phyloP scores from a whole-genome alignment of 768 basidiomycete species.

The Auricularia auricula-judae region DNA sequence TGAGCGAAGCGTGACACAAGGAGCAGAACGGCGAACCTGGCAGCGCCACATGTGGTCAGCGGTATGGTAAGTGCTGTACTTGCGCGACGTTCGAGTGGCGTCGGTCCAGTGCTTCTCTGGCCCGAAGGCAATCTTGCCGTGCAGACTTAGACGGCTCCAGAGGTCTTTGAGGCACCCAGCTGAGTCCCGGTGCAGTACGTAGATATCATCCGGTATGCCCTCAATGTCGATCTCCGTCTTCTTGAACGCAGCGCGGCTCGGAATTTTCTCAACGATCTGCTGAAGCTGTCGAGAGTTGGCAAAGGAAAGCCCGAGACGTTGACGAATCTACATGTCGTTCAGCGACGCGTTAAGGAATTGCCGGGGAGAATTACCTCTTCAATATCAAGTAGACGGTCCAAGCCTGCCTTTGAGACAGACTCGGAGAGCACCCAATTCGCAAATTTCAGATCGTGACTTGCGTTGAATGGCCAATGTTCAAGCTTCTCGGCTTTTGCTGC shows the following conservation, averaged over 20 bases:
- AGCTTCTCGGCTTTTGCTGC: not conserved
- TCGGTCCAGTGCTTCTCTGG: not conserved
- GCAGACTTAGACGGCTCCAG: not conserved
- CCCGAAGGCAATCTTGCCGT: not conserved
- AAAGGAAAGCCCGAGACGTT: not conserved
- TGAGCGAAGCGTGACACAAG: not conserved
- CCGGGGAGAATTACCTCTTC: not conserved
- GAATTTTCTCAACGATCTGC: not conserved
- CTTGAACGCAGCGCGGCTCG: not conserved
- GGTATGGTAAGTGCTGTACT: not conserved
- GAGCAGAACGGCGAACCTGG: not conserved
- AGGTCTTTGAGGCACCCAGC: not conserved
- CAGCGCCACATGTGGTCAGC: not conserved
- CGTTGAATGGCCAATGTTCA: not conserved
- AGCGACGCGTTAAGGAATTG: not conserved
- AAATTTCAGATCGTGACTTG: not conserved
- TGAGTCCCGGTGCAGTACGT: not conserved
- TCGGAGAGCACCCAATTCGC: not conserved
- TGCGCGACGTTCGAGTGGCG: not conserved
- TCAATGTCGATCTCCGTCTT: not conserved
- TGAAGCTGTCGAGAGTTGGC: not conserved
- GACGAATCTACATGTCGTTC: not conserved
- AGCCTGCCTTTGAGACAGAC: not conserved
- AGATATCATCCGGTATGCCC: not conserved
- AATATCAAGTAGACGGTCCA: not conserved